Evolutionary conservation across 2,329 filamentous ascomycete genomes (phyloP).

Genomic region (Didymella lethalis): DNA sequence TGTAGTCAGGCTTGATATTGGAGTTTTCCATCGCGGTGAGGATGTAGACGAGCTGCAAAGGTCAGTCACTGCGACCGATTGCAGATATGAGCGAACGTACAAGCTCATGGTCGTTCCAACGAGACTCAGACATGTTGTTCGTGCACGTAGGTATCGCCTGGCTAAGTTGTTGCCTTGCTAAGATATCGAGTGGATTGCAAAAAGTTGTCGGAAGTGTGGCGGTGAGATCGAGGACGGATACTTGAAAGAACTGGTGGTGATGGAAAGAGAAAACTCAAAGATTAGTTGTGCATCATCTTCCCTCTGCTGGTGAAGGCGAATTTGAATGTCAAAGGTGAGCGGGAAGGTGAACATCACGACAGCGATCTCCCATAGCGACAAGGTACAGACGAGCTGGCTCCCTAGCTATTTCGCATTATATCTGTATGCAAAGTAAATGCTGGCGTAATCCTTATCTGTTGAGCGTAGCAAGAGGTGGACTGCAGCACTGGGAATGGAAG

Average conservation of each 20-base stretch:
- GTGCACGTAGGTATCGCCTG: neutral
- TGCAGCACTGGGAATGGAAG: neutral
- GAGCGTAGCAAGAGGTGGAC: neutral
- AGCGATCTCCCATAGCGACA: neutral
- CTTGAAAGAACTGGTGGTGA: neutral
- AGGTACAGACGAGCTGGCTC: neutral
- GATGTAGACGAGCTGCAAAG: conserved; percentile 25
- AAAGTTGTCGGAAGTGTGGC: neutral
- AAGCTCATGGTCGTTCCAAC: conserved; percentile 30
- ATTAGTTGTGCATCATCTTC: neutral
- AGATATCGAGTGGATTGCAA: neutral
- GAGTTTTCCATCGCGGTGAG: conserved; percentile 26
- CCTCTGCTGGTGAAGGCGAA: neutral
- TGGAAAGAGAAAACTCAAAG: neutral
- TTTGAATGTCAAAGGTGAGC: neutral
- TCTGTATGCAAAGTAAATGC: neutral
- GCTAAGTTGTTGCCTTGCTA: neutral
- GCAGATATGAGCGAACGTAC: conserved; percentile 8
- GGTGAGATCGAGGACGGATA: neutral
- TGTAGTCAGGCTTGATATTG: conserved; percentile 27
- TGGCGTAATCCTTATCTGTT: neutral
- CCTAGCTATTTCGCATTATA: neutral
- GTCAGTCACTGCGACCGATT: conserved; percentile 1
- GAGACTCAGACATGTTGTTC: conserved; percentile 17
- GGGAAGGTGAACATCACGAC: neutral